A percentile compares a stretch with the other conserved stretches of the same genome.
Evolutionary conservation across 306 rosid genomes (phyloP).

Genomic region (Prunus salicina): DNA sequence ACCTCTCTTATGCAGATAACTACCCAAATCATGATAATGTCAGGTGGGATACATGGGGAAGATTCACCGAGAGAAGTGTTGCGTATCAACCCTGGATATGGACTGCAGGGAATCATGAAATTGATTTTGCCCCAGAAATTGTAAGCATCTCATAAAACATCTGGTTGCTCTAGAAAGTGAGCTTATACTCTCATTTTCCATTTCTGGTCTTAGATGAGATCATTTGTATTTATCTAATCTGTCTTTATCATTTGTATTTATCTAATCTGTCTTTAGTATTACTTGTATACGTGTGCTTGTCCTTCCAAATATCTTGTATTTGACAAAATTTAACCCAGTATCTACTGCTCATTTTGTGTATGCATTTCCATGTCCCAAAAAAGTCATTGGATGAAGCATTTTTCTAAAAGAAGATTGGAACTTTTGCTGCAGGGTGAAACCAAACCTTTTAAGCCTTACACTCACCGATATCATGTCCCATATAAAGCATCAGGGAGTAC

Average conservation of each 20-base stretch:
- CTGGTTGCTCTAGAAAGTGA: too few species aligned
- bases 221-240: too few species aligned
- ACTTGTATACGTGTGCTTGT: too few species aligned
- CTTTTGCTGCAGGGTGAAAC: constrained; percentile 53
- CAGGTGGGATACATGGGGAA: constrained; percentile 91
- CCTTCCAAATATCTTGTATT: background rate
- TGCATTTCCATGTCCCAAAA: background rate
- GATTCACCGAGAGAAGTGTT: constrained; percentile 68
- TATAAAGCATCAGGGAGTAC: constrained; percentile 33
- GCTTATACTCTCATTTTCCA: too few species aligned
- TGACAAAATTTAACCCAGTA: background rate
- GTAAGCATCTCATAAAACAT: constrained; percentile 34
- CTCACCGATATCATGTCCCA: constrained; percentile 48
- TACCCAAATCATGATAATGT: constrained; percentile 64
- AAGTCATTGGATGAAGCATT: background rate
- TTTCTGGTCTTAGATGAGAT: too few species aligned
- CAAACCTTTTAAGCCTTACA: constrained; percentile 61
- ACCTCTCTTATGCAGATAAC: constrained; percentile 76
- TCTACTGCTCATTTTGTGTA: background rate
- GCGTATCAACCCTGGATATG: constrained; percentile 99
- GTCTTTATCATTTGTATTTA: background rate
- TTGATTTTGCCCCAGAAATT: constrained; percentile 67
- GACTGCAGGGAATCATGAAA: constrained; percentile 95
- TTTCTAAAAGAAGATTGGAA: background rate
- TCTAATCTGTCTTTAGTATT: background rate